A percentile compares a stretch with the other conserved stretches of the same genome.
Conservation (phyloP, 1,284 basidiomycete genomes). For the Puccinia horiana region DNA sequence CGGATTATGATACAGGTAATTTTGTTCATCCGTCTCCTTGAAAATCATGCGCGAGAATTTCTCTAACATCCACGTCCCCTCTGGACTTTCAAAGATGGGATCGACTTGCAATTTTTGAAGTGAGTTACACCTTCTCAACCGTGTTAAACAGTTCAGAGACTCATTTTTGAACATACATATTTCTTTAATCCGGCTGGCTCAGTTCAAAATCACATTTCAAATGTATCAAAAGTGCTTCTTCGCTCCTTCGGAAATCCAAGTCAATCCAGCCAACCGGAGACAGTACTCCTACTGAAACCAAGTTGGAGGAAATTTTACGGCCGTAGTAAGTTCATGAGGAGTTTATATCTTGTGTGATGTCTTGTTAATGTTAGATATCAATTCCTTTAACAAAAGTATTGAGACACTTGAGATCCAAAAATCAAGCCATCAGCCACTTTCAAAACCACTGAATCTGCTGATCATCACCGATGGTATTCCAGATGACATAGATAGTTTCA, state of each 20-base stretch:
- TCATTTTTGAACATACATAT: background rate
- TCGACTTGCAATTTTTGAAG: constrained; percentile 26
- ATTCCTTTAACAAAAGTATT: background rate
- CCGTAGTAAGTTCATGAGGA: constrained; percentile 16
- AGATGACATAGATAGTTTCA: constrained; percentile 64
- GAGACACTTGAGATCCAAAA: constrained; percentile 27
- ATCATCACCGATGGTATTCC: constrained; percentile 68
- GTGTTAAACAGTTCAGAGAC: background rate
- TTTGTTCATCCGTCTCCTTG: background rate
- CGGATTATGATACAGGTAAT: constrained; percentile 11
- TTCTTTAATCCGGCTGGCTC: background rate
- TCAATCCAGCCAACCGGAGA: constrained; percentile 3
- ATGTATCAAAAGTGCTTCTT: constrained; percentile 9
- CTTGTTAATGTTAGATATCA: background rate
- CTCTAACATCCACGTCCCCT: background rate
- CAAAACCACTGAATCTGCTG: constrained; percentile 67
- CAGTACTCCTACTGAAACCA: constrained; percentile 28
- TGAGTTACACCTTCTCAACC: background rate
- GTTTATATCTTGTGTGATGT: background rate
- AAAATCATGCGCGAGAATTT: background rate
- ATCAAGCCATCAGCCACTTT: background rate
- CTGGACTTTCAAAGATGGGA: background rate
- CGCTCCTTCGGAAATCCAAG: background rate
- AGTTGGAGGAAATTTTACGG: constrained; percentile 11
- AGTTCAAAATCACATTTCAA: background rate